Conservation (phyloP, 2,329 filamentous ascomycete species). For the Aspergillus eucalypticola region DNA sequence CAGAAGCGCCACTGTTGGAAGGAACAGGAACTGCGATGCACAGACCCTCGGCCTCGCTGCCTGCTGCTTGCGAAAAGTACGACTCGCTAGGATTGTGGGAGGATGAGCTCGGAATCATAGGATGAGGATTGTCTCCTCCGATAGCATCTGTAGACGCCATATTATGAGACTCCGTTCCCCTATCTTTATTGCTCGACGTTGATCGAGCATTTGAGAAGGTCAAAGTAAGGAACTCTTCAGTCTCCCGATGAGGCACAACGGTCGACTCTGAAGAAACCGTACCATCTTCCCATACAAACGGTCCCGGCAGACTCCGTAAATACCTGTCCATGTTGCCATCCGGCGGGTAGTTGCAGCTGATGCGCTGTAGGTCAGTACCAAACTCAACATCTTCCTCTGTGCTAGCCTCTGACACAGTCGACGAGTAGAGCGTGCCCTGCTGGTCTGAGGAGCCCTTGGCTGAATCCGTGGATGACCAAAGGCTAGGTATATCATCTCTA, state of each 20-base stretch:
- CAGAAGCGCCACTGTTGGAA: background rate
- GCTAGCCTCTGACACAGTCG: conserved; percentile 29
- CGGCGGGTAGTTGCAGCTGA: conserved; percentile 21
- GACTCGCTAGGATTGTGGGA: background rate
- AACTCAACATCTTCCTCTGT: conserved; percentile 33
- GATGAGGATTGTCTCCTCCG: background rate
- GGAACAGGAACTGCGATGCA: background rate
- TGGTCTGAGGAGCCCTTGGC: conserved; percentile 22
- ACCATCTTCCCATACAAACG: conserved; percentile 9
- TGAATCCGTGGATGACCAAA: conserved; percentile 22
- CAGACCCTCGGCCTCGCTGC: background rate
- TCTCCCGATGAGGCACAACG: background rate
- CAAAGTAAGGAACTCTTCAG: background rate
- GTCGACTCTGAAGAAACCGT: background rate
- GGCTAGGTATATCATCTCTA: conserved; percentile 1
- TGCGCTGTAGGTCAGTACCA: conserved; percentile 30
- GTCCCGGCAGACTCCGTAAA: conserved; percentile 3
- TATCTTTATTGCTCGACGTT: background rate
- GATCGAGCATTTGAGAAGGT: background rate
- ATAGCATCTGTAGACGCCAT: background rate
- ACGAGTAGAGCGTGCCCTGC: conserved; percentile 17
- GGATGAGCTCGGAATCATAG: background rate
- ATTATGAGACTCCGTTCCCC: background rate
- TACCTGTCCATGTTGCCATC: conserved; percentile 12
- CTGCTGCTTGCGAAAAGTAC: background rate